Conservation (phyloP, 2,329 filamentous ascomycete species). For the Beauveria asiatica region DNA sequence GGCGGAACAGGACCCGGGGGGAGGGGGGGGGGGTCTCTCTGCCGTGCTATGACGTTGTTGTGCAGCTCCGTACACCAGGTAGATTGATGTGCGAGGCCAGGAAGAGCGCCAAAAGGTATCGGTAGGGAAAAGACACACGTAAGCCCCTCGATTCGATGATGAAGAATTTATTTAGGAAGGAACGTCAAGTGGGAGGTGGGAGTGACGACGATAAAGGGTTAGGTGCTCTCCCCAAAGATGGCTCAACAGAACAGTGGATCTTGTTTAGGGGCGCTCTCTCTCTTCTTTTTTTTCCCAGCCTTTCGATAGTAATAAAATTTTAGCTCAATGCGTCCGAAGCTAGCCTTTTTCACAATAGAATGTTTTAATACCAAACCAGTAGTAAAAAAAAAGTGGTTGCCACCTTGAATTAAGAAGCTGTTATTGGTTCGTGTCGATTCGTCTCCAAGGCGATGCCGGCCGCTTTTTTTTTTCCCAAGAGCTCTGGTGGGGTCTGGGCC, state of each 20-base stretch:
- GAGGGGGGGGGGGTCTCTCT: too few relatives aligned
- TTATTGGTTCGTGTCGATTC: neutral
- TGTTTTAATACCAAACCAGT: neutral
- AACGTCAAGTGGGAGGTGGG: neutral
- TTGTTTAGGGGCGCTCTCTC: neutral
- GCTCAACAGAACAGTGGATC: neutral
- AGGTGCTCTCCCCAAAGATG: neutral
- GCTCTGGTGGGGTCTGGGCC: neutral
- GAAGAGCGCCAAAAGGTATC: neutral
- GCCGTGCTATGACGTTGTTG: constrained; percentile 8
- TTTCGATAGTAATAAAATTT: neutral
- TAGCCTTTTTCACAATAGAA: neutral
- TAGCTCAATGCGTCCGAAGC: neutral
- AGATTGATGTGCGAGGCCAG: neutral
- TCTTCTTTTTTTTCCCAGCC: neutral
- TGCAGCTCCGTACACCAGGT: neutral
- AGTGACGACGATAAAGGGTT: neutral
- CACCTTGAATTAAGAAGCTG: too few relatives aligned
- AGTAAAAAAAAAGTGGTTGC: neutral
- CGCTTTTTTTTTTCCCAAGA: neutral
- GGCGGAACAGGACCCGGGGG: neutral
- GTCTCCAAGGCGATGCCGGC: constrained; percentile 1
- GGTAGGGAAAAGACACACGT: neutral
- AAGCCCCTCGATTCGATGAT: neutral
- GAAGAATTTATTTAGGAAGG: neutral